These are phyloP conservation scores for Agrocybe chaxingu DNA, from an alignment of 768 basidiomycete species.

Conservation along the genomic window DNA sequence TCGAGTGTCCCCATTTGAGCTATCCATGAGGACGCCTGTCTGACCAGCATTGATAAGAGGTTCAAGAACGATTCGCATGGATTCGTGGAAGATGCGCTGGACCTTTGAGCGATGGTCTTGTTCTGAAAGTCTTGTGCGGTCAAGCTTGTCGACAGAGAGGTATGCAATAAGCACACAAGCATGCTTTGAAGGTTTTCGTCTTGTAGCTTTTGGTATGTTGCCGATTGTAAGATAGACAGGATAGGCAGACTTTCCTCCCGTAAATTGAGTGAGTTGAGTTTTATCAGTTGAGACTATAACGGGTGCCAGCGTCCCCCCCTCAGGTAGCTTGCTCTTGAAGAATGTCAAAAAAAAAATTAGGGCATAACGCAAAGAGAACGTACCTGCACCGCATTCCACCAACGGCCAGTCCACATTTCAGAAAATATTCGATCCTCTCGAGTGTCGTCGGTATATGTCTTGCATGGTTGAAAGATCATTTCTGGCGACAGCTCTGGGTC, in stretches of 20 bases:
- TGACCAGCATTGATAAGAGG: constrained; percentile 27
- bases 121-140: constrained; percentile 4
- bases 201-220: constrained; percentile 30
- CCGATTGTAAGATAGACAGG: constrained; percentile 43
- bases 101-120: constrained; percentile 8
- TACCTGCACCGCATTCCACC: constrained; percentile 36
- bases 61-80: constrained; percentile 27
- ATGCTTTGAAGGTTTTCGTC: constrained; percentile 27
- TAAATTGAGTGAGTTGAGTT: constrained; percentile 33
- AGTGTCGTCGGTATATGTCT: constrained; percentile 17
- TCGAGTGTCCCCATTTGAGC: constrained; percentile 28
- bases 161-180: constrained; percentile 37
- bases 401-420: constrained; percentile 35
- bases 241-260: constrained; percentile 33
- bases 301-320: constrained; percentile 25
- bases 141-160: constrained; percentile 33
- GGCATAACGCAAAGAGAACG: not conserved
- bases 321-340: constrained; percentile 12
- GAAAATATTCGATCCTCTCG: constrained; percentile 20
- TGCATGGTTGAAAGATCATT: constrained; percentile 22
- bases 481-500: constrained; percentile 24
- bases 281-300: constrained; percentile 34
- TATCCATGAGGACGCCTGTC: constrained; percentile 30
- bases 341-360: not conserved
- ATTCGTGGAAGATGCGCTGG: constrained; percentile 33